Conservation (phyloP, 2,329 filamentous ascomycete genomes). For the Sarocladium oryzae region DNA sequence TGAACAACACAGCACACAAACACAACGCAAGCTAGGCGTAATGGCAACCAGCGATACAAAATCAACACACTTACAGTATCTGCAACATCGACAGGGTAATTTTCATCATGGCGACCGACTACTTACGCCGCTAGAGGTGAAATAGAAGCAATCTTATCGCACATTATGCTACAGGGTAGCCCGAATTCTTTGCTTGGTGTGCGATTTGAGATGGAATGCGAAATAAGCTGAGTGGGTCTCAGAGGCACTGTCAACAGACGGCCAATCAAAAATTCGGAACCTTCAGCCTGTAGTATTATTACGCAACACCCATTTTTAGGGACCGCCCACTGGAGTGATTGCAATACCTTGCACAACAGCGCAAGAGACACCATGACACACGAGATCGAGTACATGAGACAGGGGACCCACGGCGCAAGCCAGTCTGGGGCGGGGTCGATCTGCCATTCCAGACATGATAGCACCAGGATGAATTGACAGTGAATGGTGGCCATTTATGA, state of each 20-base stretch:
- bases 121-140: too few species aligned
- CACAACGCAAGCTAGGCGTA: too few species aligned
- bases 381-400: slow-evolving; percentile 3
- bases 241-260: neutral
- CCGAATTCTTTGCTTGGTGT: neutral
- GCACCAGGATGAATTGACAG: neutral
- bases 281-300: neutral
- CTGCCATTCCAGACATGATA: neutral
- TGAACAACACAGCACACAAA: too few species aligned
- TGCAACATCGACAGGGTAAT: too few species aligned
- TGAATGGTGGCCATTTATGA: too few species aligned
- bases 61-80: too few species aligned
- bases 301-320: slow-evolving; percentile 3
- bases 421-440: neutral
- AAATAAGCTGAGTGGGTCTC: neutral
- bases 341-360: neutral
- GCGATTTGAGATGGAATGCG: neutral
- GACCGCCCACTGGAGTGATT: slow-evolving; percentile 7
- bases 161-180: neutral
- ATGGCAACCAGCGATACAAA: too few species aligned
- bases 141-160: too few species aligned
- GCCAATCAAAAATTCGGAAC: slow-evolving; percentile 8
- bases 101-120: too few species aligned
- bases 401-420: neutral
- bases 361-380: neutral